Evolutionary conservation across 192 early-diverging fungal species (phyloP).

Genomic region (Dispira simplex): DNA sequence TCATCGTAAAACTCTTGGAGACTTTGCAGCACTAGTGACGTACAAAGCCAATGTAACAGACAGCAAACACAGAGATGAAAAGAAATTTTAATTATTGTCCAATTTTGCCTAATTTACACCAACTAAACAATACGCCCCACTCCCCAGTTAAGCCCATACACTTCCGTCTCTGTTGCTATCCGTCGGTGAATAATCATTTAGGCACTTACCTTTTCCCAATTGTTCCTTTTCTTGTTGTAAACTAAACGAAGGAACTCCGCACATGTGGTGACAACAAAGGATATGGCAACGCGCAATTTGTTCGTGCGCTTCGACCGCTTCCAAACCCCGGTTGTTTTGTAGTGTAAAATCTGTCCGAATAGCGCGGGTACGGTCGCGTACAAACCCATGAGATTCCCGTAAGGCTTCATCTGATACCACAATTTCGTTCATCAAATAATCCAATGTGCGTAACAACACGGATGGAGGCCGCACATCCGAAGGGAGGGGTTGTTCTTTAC

Average conservation of each 20-base stretch:
- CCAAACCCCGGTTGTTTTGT: constrained; percentile 57
- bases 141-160: too few relatives aligned
- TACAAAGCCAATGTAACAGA: background rate
- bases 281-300: constrained; percentile 81
- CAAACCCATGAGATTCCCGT: constrained; percentile 52
- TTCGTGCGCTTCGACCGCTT: constrained; percentile 57
- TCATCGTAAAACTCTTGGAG: constrained; percentile 82
- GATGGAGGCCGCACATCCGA: constrained; percentile 74
- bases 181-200: too few relatives aligned
- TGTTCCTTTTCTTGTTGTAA: constrained; percentile 81
- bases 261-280: constrained; percentile 53
- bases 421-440: constrained; percentile 41
- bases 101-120: too few relatives aligned
- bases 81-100: too few relatives aligned
- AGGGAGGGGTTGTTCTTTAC: constrained; percentile 68
- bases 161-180: too few relatives aligned
- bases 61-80: background rate
- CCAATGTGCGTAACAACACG: constrained; percentile 46
- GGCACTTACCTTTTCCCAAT: constrained; percentile 56
- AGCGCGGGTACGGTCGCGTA: constrained; percentile 71
- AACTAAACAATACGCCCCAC: too few relatives aligned
- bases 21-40: constrained; percentile 51
- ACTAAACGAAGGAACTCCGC: constrained; percentile 46
- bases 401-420: constrained; percentile 35
- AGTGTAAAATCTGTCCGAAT: constrained; percentile 79